phyloP scores from a whole-genome alignment of 1,284 basidiomycete genomes.

The Pseudozyma pruni region DNA sequence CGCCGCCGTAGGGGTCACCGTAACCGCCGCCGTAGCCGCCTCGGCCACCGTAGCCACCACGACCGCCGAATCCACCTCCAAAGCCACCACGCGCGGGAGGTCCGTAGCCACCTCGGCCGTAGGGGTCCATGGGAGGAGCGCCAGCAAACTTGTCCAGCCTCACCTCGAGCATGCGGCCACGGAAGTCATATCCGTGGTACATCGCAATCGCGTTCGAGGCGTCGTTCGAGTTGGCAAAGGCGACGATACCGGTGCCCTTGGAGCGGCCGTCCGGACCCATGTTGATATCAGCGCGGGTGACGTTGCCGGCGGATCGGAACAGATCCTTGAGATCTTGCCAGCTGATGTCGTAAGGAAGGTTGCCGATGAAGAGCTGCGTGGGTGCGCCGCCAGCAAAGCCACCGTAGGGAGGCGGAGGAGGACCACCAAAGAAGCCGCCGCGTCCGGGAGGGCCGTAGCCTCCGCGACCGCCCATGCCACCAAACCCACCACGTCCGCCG shows the following conservation, averaged over 20 bases:
- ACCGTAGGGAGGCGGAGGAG: slow-evolving; percentile 33
- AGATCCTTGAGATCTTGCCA: slow-evolving; percentile 99
- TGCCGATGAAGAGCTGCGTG: slow-evolving; percentile 87
- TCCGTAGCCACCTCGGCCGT: slow-evolving; percentile 71
- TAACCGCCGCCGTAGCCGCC: slow-evolving; percentile 68
- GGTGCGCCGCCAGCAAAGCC: slow-evolving; percentile 44
- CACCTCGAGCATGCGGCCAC: slow-evolving; percentile 57
- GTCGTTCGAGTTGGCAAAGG: slow-evolving; percentile 89
- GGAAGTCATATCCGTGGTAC: slow-evolving; percentile 62
- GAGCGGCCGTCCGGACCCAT: slow-evolving; percentile 89
- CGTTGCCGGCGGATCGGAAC: slow-evolving; percentile 91
- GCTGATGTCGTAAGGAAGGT: slow-evolving; percentile 87
- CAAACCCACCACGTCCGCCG: slow-evolving; percentile 73
- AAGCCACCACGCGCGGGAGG: slow-evolving; percentile 73
- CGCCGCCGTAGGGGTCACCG: slow-evolving; percentile 67
- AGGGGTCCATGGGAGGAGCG: slow-evolving; percentile 57
- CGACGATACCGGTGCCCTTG: slow-evolving; percentile 86
- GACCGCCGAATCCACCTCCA: slow-evolving; percentile 71
- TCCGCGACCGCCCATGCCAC: slow-evolving; percentile 37
- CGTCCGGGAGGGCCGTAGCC: slow-evolving; percentile 47
- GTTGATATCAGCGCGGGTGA: slow-evolving; percentile 92
- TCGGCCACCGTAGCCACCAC: slow-evolving; percentile 75
- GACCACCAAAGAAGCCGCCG: slow-evolving; percentile 48
- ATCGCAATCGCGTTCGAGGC: slow-evolving; percentile 80
- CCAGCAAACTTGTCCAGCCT: slow-evolving; percentile 82